phyloP scores from a whole-genome alignment of 1,139 yeast species.

The Insectozyma bohioensis region DNA sequence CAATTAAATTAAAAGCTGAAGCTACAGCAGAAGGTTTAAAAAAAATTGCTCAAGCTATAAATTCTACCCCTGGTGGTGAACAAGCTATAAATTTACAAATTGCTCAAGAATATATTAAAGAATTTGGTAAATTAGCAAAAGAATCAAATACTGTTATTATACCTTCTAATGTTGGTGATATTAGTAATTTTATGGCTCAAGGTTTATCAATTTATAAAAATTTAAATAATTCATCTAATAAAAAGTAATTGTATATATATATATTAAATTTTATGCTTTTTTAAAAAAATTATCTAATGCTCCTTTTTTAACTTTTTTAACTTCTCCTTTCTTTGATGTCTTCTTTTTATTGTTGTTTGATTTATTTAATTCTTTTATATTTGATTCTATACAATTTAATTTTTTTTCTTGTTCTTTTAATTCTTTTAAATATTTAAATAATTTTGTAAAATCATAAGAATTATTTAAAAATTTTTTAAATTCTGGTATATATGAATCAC shows the following conservation, averaged over 20 bases:
- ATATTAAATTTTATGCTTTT: slow-evolving; percentile 19
- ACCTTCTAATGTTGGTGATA: slow-evolving; percentile 74
- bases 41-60: slow-evolving; percentile 64
- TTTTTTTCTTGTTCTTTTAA: slow-evolving; percentile 27
- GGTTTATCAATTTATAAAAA: slow-evolving; percentile 73
- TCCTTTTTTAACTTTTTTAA: slow-evolving; percentile 53
- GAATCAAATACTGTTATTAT: slow-evolving; percentile 76
- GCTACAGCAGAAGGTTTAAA: slow-evolving; percentile 76
- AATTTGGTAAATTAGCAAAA: slow-evolving; percentile 80
- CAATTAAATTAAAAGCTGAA: slow-evolving; percentile 63
- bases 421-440: slow-evolving; percentile 30
- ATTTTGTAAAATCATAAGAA: slow-evolving; percentile 26
- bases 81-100: slow-evolving; percentile 78
- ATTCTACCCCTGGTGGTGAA: slow-evolving; percentile 65
- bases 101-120: slow-evolving; percentile 81
- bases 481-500: slow-evolving; percentile 26
- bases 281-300: slow-evolving; percentile 65
- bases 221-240: slow-evolving; percentile 27
- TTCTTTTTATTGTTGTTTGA: slow-evolving; percentile 23
- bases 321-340: slow-evolving; percentile 20
- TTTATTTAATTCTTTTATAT: slow-evolving; percentile 18
- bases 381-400: slow-evolving; percentile 25
- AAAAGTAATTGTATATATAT: slow-evolving; percentile 1
- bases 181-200: slow-evolving; percentile 73
- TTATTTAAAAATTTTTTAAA: slow-evolving; percentile 18